phyloP scores from a whole-genome alignment of 148 eudicot species.

The Amaranthus hypochondriacus region DNA sequence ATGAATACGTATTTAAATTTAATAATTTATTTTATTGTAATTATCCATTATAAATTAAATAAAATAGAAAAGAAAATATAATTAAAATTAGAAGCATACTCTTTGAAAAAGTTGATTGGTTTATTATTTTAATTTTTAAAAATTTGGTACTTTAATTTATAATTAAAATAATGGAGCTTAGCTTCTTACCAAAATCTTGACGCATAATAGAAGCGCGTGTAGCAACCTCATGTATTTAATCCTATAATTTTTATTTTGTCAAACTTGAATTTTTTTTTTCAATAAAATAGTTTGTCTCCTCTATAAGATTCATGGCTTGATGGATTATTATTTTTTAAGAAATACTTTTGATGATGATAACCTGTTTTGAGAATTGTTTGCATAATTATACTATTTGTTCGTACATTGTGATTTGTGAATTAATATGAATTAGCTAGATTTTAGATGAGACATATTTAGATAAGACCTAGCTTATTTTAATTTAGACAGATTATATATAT shows the following conservation, averaged over 20 bases:
- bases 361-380: not conserved
- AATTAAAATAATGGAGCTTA: not conserved
- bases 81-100: too few species aligned
- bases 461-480: not conserved
- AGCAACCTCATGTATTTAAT: too few species aligned
- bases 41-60: too few species aligned
- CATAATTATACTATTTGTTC: not conserved
- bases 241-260: too few species aligned
- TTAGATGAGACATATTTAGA: not conserved
- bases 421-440: not conserved
- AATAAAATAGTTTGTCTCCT: too few species aligned
- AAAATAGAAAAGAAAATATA: too few species aligned
- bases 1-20: too few species aligned
- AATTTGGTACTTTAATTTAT: not conserved
- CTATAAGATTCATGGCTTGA: not conserved
- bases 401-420: not conserved
- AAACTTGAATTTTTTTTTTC: too few species aligned
- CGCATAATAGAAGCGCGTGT: slow-evolving; percentile 17
- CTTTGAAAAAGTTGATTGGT: not conserved
- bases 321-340: not conserved
- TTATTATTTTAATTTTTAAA: slow-evolving; percentile 5
- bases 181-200: not conserved
- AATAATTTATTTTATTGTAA: too few species aligned
- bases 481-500: not conserved
- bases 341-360: not conserved